Conservation (phyloP, 1,284 basidiomycete species). For the Tremellales sp. region DNA sequence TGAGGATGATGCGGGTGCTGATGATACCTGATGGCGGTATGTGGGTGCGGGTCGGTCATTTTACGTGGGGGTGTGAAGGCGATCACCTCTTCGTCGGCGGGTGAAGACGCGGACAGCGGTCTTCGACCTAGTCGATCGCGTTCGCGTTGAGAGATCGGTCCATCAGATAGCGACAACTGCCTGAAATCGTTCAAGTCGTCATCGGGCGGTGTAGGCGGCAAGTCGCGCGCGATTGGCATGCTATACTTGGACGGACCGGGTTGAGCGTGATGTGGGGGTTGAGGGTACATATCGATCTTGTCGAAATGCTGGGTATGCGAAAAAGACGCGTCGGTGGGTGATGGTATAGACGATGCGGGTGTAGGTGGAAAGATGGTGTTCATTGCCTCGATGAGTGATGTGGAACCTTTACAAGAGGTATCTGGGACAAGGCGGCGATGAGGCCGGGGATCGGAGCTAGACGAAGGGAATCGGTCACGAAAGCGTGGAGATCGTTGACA, state of each 20-base stretch:
- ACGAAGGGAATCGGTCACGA: too few species aligned
- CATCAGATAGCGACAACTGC: not conserved
- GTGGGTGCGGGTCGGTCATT: slow-evolving; percentile 39
- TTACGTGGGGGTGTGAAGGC: slow-evolving; percentile 30
- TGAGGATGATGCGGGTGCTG: slow-evolving; percentile 4
- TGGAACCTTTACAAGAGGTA: too few species aligned
- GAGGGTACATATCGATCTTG: slow-evolving; percentile 17
- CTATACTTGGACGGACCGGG: slow-evolving; percentile 3
- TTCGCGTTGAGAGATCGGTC: slow-evolving; percentile 16
- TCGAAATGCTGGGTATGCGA: slow-evolving; percentile 3
- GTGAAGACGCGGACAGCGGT: slow-evolving; percentile 34
- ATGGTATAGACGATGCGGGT: slow-evolving; percentile 27
- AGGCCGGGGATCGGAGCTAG: too few species aligned
- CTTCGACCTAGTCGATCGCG: slow-evolving; percentile 20
- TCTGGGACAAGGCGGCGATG: too few species aligned
- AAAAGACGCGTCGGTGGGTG: slow-evolving; percentile 6
- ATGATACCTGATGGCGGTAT: slow-evolving; percentile 3
- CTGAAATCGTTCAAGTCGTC: slow-evolving; percentile 14
- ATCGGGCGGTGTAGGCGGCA: slow-evolving; percentile 29
- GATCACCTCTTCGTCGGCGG: slow-evolving; percentile 12
- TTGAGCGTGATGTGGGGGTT: slow-evolving; percentile 8
- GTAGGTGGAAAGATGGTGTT: slow-evolving; percentile 22
- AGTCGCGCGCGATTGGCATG: too few species aligned
- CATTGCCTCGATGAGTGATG: too few species aligned
- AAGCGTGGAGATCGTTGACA: too few species aligned